Conservation (phyloP, 805 yeast species). For the Saccharomycopsis javanensis region DNA sequence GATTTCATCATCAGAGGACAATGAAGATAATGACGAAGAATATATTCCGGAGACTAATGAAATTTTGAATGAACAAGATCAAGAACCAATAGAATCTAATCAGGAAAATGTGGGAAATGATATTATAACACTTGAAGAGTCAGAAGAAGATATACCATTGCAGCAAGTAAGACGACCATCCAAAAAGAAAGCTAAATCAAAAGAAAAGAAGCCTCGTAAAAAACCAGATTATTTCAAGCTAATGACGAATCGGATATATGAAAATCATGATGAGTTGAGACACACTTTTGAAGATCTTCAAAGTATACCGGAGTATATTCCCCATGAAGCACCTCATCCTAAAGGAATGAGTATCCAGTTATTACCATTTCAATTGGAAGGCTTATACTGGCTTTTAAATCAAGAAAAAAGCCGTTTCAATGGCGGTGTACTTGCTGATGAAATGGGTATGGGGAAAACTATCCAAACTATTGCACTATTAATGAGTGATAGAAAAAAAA, state of each 20-base stretch:
- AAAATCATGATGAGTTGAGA: constrained; percentile 68
- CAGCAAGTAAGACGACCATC: constrained; percentile 20
- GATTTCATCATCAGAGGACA: constrained; percentile 16
- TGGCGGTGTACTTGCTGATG: constrained; percentile 96
- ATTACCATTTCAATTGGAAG: constrained; percentile 90
- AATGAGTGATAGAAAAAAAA: constrained; percentile 52
- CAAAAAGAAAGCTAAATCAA: constrained; percentile 18
- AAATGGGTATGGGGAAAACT: constrained; percentile 99
- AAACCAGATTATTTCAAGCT: constrained; percentile 62
- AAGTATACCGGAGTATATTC: constrained; percentile 35
- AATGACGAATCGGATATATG: constrained; percentile 57
- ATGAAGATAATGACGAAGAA: constrained; percentile 18
- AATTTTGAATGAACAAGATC: constrained; percentile 34
- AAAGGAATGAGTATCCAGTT: constrained; percentile 61
- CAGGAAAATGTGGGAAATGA: constrained; percentile 17
- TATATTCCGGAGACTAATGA: constrained; percentile 27
- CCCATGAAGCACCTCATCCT: constrained; percentile 64
- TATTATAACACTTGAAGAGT: constrained; percentile 27
- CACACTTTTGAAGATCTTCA: constrained; percentile 62
- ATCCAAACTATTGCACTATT: constrained; percentile 89
- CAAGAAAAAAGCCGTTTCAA: constrained; percentile 73
- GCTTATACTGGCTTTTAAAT: constrained; percentile 74
- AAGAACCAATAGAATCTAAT: neutral
- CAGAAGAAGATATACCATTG: constrained; percentile 30
- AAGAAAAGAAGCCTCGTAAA: constrained; percentile 29